Conservation (phyloP, 768 basidiomycete species). For the Pleurotus tuoliensis region DNA sequence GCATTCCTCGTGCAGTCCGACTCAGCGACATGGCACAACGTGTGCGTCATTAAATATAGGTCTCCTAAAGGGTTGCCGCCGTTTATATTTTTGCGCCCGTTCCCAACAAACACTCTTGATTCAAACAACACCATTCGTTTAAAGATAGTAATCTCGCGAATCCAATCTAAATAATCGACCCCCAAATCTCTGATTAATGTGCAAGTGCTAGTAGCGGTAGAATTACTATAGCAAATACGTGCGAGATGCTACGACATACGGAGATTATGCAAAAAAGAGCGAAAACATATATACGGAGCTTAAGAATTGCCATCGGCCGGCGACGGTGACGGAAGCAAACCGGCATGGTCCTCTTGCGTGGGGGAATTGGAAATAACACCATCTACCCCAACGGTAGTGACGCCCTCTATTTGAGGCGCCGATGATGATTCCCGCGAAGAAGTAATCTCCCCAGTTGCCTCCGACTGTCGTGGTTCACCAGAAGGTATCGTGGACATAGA, state of each 20-base stretch:
- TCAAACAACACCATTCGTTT: background rate
- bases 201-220: background rate
- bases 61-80: background rate
- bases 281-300: conserved; percentile 6
- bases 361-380: too few relatives aligned
- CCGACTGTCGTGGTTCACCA: conserved; percentile 37
- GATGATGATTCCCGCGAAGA: background rate
- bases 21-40: background rate
- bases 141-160: background rate
- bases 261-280: background rate
- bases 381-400: background rate
- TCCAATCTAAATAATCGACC: too few relatives aligned
- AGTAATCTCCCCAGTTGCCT: conserved; percentile 21
- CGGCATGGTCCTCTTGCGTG: conserved; percentile 1
- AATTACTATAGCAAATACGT: background rate
- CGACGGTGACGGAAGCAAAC: background rate
- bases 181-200: too few relatives aligned
- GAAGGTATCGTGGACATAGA: conserved; percentile 16
- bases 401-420: background rate
- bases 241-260: background rate
- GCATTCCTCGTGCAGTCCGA: background rate
- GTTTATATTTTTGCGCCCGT: background rate
- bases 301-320: background rate
- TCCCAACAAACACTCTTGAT: background rate
- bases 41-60: background rate